phyloP scores from a whole-genome alignment of 2,329 filamentous ascomycete genomes.

The Apiospora hydei region DNA sequence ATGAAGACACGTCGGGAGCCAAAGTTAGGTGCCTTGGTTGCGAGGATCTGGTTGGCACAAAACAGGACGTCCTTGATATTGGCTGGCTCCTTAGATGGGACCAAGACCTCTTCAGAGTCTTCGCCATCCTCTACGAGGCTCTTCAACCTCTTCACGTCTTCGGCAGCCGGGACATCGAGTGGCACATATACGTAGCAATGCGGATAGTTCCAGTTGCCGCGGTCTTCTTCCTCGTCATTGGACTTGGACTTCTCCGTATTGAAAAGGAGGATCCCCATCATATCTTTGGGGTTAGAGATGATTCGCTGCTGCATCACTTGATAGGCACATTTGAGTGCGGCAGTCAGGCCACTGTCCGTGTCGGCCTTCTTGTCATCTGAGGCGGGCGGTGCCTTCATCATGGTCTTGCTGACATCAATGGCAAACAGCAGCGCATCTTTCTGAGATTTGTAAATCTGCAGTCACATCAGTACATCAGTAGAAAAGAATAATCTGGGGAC shows the following conservation, averaged over 20 bases:
- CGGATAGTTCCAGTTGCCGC: conserved; percentile 73
- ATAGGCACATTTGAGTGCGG: conserved; percentile 92
- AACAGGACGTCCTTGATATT: conserved; percentile 92
- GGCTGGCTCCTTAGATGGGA: conserved; percentile 71
- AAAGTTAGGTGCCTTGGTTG: conserved; percentile 93
- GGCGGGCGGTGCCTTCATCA: conserved; percentile 74
- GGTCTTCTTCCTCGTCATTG: conserved; percentile 67
- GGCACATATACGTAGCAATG: conserved; percentile 93
- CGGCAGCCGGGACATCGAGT: conserved; percentile 84
- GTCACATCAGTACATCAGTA: conserved; percentile 22
- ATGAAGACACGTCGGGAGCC: conserved; percentile 92
- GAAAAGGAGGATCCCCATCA: conserved; percentile 95
- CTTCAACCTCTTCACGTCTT: conserved; percentile 83
- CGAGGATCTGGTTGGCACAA: conserved; percentile 96
- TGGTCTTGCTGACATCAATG: conserved; percentile 88
- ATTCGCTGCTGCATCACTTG: conserved; percentile 98
- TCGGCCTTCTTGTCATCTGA: conserved; percentile 77
- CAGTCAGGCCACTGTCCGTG: conserved; percentile 78
- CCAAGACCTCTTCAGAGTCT: conserved; percentile 71
- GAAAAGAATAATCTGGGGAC: conserved; percentile 18
- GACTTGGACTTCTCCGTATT: conserved; percentile 88
- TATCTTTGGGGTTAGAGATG: conserved; percentile 93
- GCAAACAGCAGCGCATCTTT: conserved; percentile 99
- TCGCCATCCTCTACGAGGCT: conserved; percentile 80
- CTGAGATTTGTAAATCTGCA: conserved; percentile 83